Conservation (phyloP, 257 asterid species). For the Solanum acaule region DNA sequence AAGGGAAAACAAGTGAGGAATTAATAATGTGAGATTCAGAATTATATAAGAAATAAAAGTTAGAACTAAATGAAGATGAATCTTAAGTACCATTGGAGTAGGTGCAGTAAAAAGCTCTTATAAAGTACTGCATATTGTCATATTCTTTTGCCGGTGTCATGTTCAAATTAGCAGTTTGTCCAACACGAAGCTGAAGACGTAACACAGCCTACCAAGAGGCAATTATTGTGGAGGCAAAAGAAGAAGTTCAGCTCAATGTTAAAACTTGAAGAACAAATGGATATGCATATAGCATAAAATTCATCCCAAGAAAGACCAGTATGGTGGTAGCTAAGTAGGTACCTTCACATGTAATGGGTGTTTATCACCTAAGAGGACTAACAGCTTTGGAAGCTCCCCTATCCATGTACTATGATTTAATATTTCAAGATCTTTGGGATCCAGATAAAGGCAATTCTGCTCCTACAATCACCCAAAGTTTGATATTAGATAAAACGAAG, state of each 20-base stretch:
- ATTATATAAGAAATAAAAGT: conserved; percentile 1
- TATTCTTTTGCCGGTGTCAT: conserved; percentile 41
- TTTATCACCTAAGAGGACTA: conserved; percentile 50
- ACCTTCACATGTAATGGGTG: conserved; percentile 64
- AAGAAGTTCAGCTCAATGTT: neutral
- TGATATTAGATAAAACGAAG: neutral
- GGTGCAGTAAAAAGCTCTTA: conserved; percentile 41
- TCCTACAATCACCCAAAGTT: conserved; percentile 31
- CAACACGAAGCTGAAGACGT: conserved; percentile 54
- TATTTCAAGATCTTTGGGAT: conserved; percentile 40
- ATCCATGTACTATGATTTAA: conserved; percentile 51
- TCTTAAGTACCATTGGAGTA: conserved; percentile 34
- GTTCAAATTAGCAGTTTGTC: conserved; percentile 43
- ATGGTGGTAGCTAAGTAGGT: conserved; percentile 11
- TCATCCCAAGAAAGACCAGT: neutral
- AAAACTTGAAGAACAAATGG: neutral
- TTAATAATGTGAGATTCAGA: conserved; percentile 1
- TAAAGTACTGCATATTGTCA: conserved; percentile 40
- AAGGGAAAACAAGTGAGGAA: neutral
- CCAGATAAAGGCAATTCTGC: conserved; percentile 26
- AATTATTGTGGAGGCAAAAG: neutral
- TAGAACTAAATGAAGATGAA: neutral
- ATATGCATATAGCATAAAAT: neutral
- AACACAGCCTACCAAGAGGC: conserved; percentile 64
- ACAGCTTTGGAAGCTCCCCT: conserved; percentile 60